Evolutionary conservation across 768 basidiomycete species (phyloP).

Genomic region (Boletus subcaerulescens): DNA sequence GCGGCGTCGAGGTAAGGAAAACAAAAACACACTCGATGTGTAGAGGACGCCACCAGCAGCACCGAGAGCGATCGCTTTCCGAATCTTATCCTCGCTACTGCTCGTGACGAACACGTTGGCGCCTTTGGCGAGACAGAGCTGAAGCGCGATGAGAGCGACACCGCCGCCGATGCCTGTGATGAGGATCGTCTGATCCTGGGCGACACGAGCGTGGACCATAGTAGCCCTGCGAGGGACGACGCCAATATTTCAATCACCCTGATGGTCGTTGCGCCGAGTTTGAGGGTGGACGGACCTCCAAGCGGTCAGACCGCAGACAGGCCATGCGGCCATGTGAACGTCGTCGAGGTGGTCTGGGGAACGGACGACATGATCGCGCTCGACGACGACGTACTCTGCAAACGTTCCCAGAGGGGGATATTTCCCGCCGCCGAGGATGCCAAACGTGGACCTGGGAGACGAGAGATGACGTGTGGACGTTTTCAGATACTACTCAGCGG

Average conservation of each 20-base stretch:
- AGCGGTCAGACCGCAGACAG: constrained; percentile 73
- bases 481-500: too few species aligned
- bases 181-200: constrained; percentile 66
- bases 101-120: constrained; percentile 84
- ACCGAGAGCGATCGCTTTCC: constrained; percentile 61
- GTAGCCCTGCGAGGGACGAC: constrained; percentile 48
- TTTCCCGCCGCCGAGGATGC: constrained; percentile 60
- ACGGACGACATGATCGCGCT: constrained; percentile 61
- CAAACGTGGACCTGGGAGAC: constrained; percentile 42
- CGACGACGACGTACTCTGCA: constrained; percentile 71
- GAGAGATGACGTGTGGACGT: neutral
- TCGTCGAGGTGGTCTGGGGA: constrained; percentile 68
- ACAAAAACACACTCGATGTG: constrained; percentile 48
- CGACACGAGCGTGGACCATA: constrained; percentile 60
- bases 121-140: constrained; percentile 71
- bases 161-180: constrained; percentile 85
- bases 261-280: neutral
- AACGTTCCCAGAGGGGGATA: constrained; percentile 66
- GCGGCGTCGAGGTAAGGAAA: neutral
- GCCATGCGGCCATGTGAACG: constrained; percentile 72
- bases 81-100: constrained; percentile 64
- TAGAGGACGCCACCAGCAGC: constrained; percentile 79
- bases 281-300: constrained; percentile 58
- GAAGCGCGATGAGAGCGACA: constrained; percentile 73
- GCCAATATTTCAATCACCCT: neutral